Base-by-base conservation (phyloP, 148 eudicot species). In the Fagopyrum homotropicum region DNA sequence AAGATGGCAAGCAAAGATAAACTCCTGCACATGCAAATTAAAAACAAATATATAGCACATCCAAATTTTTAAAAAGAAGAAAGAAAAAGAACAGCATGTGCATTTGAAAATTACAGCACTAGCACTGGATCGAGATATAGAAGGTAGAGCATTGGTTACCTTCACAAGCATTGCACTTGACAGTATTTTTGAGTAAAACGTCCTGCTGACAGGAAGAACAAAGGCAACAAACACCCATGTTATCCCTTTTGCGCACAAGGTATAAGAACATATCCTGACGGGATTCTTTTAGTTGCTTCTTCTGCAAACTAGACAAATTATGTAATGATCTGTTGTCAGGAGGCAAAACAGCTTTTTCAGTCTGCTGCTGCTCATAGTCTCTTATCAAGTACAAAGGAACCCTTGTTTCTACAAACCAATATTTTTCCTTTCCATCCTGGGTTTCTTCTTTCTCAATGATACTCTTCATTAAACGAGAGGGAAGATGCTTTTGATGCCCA, bases 321-420 rank as follows among this genome's bases (percentile, higher is more conserved):
- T 75, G 76, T 66, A 74, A 60, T 71, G 73, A 77, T 75, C 80
- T 77, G 30, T 77, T 78, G 54, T 79, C 57, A 64, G 80, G 76
- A 35, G 84, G 83, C 66, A 69, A 51, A 63, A 35, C 70, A 68
- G 54, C 47, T 12, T 15, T 66, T 14, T 66, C 70, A 12, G 70
- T 64, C 70, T 64, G 86, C 54, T 82, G 82, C 83, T 86, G 88
- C 85, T 92, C 98, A 68, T 86, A 90, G 74, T 84, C 97, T 82
- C 85, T 95, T 77, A 95, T 84, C 82, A 92, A 79, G 84, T 95
- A 95, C 75, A 95, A 85, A 71, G 97, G 99, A 72, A 92, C 74
- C 11, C 87, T 91, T 17, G 79, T 77, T 82, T 95, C 99, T 61
- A 84, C 72, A 82, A 95, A 90, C 99, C 99, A 95, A 76, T 90